phyloP scores from a whole-genome alignment of 352 stramenopile genomes.

The Halophytophthora polymorphica region DNA sequence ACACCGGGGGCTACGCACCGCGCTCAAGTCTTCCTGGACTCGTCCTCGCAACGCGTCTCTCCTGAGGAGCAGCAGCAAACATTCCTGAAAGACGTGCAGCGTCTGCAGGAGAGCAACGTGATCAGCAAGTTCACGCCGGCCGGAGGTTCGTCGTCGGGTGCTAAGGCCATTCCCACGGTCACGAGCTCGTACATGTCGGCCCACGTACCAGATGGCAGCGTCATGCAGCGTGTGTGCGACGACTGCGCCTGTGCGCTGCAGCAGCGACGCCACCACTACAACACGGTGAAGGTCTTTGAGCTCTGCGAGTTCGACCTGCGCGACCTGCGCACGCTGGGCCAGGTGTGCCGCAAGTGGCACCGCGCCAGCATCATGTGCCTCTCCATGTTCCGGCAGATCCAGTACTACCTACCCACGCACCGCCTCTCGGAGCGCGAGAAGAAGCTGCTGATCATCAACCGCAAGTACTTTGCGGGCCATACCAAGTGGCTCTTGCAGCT shows the following conservation, averaged over 20 bases:
- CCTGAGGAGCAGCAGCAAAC: slow-evolving; percentile 48
- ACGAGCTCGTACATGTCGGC: slow-evolving; percentile 38
- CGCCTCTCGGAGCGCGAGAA: slow-evolving; percentile 70
- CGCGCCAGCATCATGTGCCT: slow-evolving; percentile 85
- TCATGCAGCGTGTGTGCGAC: slow-evolving; percentile 81
- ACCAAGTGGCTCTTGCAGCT: slow-evolving; percentile 86
- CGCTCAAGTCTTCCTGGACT: slow-evolving; percentile 25
- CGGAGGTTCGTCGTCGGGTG: slow-evolving; percentile 24
- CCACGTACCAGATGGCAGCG: slow-evolving; percentile 60
- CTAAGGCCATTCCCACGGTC: slow-evolving; percentile 13
- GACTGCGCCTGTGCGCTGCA: slow-evolving; percentile 77
- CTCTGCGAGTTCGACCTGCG: slow-evolving; percentile 77
- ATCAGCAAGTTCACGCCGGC: slow-evolving; percentile 75
- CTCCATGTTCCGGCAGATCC: slow-evolving; percentile 87
- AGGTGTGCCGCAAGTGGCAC: slow-evolving; percentile 86
- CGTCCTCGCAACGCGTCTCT: slow-evolving; percentile 26
- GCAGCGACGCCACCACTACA: slow-evolving; percentile 82
- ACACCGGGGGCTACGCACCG: slow-evolving; percentile 1
- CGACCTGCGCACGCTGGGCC: slow-evolving; percentile 65
- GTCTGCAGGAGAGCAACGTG: slow-evolving; percentile 53
- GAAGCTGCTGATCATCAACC: slow-evolving; percentile 75
- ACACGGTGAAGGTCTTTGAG: slow-evolving; percentile 84
- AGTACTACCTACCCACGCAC: slow-evolving; percentile 84
- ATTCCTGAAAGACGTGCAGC: slow-evolving; percentile 74
- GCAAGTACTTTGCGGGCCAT: slow-evolving; percentile 68